A percentile compares a stretch with the other conserved stretches of the same genome.
phyloP scores from a whole-genome alignment of 371 early-diverging fungal genomes.

The Fennellomyces sp. region DNA sequence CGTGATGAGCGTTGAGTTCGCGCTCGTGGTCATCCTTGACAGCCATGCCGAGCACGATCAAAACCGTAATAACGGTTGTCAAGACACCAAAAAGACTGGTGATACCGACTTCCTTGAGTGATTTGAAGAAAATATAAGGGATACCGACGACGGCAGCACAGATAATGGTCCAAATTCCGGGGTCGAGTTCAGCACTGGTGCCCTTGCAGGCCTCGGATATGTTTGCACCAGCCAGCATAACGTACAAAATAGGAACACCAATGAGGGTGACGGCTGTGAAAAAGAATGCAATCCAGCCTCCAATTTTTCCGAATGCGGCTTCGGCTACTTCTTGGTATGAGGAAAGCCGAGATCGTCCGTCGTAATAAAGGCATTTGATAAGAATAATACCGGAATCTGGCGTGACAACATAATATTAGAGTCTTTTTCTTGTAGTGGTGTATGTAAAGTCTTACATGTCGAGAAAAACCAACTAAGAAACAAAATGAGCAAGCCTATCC shows the following conservation, averaged over 20 bases:
- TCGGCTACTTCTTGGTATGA: conserved; percentile 64
- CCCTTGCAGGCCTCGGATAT: conserved; percentile 47
- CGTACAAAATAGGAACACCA: conserved; percentile 73
- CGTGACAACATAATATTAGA: background rate
- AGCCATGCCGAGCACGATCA: conserved; percentile 39
- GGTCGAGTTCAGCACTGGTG: conserved; percentile 28
- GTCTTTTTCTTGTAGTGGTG: conserved; percentile 1
- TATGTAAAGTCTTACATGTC: conserved; percentile 38
- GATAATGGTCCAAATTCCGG: conserved; percentile 65
- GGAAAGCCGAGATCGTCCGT: conserved; percentile 40
- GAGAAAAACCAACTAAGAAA: conserved; percentile 43
- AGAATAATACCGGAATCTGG: conserved; percentile 24
- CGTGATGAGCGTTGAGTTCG: conserved; percentile 22
- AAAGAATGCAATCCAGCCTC: conserved; percentile 65
- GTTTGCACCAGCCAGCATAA: conserved; percentile 73
- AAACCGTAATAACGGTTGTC: conserved; percentile 42
- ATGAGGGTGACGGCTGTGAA: conserved; percentile 66
- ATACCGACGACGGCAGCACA: conserved; percentile 64
- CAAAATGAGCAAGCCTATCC: conserved; percentile 63
- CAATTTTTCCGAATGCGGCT: conserved; percentile 68
- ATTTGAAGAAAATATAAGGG: conserved; percentile 71
- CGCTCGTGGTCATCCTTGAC: conserved; percentile 15
- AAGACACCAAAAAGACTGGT: conserved; percentile 38
- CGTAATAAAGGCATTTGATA: conserved; percentile 25
- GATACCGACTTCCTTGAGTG: conserved; percentile 77